Base-by-base conservation (phyloP, 306 rosid genomes). In the Cotoneaster glaucophyllus region DNA sequence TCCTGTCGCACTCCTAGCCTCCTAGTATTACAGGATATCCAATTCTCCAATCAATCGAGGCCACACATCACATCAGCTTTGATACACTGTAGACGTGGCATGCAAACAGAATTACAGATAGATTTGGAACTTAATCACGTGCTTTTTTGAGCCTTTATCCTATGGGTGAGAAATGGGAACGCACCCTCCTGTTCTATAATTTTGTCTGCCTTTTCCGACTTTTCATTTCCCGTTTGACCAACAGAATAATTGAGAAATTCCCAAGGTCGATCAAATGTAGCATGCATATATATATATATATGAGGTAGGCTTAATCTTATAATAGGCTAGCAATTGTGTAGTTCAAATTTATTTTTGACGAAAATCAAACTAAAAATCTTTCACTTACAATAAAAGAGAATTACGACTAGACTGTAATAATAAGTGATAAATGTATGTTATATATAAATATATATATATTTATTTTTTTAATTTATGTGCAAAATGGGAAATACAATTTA, bases 91-190 rank as follows among this genome's bases (percentile, higher is more conserved):
- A 54, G 74, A 79, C 29, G 78, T 73, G 82, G 78, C 52, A 26
- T 2, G 18, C 19, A 15, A 15, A 31, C 2, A 24, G 41, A 48
- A n/a, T 21, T 0, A 28, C 37, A 19, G 24, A 7, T 28, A 26
- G 64, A 2, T 21, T 37, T 37, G 41, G 41, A 28, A 11, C 22
- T 64, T 12, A 25, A 37, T 29, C 76, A 67, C 45, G 76, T 65
- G 45, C 8, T 64, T 69, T 14, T 17, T 12, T 50, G 3, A 5
- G 18, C 18, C 54, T 1, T 18, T 50, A 24, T 31, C 70, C 64
- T 13, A 21, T 1, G 22, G 14, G 69, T 43, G 4, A 41, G 73
- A 68, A 81, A 71, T 81, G 77, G 32, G 84, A 81, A 70, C 84
- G 69, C 80, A 32, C 69, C 69, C 48, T 59, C 70, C 53, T 2